Conservation (phyloP, 1,139 yeast species). For the Lodderomyces elongisporus region DNA sequence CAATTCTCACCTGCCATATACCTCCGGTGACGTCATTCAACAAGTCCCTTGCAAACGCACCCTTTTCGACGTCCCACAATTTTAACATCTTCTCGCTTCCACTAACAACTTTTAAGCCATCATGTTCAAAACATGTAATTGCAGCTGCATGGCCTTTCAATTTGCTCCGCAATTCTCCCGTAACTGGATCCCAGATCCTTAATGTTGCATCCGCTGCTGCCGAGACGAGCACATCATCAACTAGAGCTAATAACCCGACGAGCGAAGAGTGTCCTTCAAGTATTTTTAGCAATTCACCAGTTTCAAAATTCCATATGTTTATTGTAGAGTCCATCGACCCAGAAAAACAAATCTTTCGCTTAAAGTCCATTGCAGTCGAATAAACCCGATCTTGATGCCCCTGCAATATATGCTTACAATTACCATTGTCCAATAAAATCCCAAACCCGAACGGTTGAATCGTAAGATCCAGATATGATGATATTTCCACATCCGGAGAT, state of each 20-base stretch:
- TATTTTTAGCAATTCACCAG: slow-evolving; percentile 63
- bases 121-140: slow-evolving; percentile 90
- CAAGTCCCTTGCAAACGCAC: slow-evolving; percentile 70
- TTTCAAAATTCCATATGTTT: slow-evolving; percentile 81
- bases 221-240: slow-evolving; percentile 76
- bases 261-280: slow-evolving; percentile 83
- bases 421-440: slow-evolving; percentile 65
- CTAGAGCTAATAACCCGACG: slow-evolving; percentile 80
- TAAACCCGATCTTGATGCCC: slow-evolving; percentile 90
- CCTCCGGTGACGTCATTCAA: slow-evolving; percentile 73
- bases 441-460: slow-evolving; percentile 90
- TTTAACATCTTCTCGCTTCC: slow-evolving; percentile 83
- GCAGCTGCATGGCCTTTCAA: slow-evolving; percentile 85
- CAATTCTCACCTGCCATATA: slow-evolving; percentile 93
- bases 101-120: slow-evolving; percentile 76
- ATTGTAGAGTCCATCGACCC: slow-evolving; percentile 91
- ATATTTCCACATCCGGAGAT: slow-evolving; percentile 83
- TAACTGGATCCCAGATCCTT: slow-evolving; percentile 86
- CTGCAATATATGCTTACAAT: slow-evolving; percentile 64
- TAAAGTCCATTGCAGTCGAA: slow-evolving; percentile 75
- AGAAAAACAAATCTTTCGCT: slow-evolving; percentile 75
- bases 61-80: slow-evolving; percentile 79
- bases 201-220: slow-evolving; percentile 96
- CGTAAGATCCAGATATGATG: slow-evolving; percentile 87
- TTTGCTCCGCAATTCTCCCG: slow-evolving; percentile 63